A percentile compares a stretch with the other conserved stretches of the same genome.
Evolutionary conservation across 768 basidiomycete species (phyloP).

Genomic region (Lentinula detonsa): DNA sequence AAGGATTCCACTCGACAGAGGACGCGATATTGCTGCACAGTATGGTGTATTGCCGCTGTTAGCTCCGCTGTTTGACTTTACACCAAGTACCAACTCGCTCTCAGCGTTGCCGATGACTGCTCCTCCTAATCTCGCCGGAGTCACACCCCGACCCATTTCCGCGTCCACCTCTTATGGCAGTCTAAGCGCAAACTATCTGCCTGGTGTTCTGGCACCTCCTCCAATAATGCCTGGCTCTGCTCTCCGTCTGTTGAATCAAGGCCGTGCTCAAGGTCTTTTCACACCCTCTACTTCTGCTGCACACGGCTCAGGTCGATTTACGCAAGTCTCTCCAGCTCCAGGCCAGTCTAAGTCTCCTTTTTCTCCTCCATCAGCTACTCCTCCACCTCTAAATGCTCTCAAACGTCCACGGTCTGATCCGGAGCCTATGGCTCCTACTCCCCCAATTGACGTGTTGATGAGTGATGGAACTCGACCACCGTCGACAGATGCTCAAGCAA

Average conservation of each 20-base stretch:
- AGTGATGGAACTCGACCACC: conserved; percentile 37
- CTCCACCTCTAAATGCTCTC: conserved; percentile 41
- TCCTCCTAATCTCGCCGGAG: conserved; percentile 34
- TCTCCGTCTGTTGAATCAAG: conserved; percentile 77
- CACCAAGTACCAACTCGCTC: conserved; percentile 68
- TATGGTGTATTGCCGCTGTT: conserved; percentile 89
- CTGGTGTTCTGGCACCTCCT: conserved; percentile 64
- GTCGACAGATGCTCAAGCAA: conserved; percentile 40
- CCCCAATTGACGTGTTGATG: conserved; percentile 13
- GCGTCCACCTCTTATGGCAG: conserved; percentile 61
- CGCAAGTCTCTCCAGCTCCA: conserved; percentile 44
- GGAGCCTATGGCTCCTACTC: conserved; percentile 37
- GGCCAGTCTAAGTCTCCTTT: conserved; percentile 40
- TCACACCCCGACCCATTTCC: conserved; percentile 60
- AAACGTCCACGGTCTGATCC: conserved; percentile 65
- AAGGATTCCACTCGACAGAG: conserved; percentile 95
- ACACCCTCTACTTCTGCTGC: conserved; percentile 75
- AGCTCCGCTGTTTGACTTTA: conserved; percentile 89
- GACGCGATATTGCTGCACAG: conserved; percentile 86
- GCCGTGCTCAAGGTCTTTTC: conserved; percentile 80
- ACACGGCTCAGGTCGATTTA: conserved; percentile 39
- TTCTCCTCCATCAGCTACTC: conserved; percentile 39
- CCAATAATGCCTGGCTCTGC: conserved; percentile 87
- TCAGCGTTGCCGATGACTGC: conserved; percentile 56
- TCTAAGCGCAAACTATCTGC: conserved; percentile 36